Evolutionary conservation across 768 basidiomycete species (phyloP).

Genomic region (Boletus rufocinnamomeus): DNA sequence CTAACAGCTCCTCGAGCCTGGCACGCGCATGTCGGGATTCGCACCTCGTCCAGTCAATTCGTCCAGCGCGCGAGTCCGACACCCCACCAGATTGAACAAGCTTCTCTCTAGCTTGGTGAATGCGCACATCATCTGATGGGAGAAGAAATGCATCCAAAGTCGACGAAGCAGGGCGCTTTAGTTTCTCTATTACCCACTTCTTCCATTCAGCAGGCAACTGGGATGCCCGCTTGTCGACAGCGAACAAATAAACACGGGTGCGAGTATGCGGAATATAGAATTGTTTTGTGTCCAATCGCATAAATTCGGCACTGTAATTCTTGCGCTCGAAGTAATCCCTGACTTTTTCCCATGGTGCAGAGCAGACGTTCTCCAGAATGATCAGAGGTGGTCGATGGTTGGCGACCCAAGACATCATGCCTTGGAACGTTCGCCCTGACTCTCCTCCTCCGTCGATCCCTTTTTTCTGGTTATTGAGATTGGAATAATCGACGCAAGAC

Average conservation of each 20-base stretch:
- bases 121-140: conserved; percentile 86
- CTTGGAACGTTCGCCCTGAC: conserved; percentile 90
- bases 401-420: conserved; percentile 92
- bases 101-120: conserved; percentile 84
- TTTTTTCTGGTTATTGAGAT: conserved; percentile 90
- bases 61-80: conserved; percentile 66
- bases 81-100: conserved; percentile 71
- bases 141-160: conserved; percentile 92
- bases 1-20: conserved; percentile 79
- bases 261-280: conserved; percentile 96
- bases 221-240: conserved; percentile 65
- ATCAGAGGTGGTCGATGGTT: conserved; percentile 89
- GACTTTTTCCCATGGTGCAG: conserved; percentile 86
- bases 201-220: conserved; percentile 71
- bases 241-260: conserved; percentile 85
- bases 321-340: conserved; percentile 70
- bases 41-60: conserved; percentile 90
- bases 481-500: conserved; percentile 97
- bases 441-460: conserved; percentile 88
- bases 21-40: conserved; percentile 90
- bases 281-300: conserved; percentile 80
- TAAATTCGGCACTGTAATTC: conserved; percentile 70
- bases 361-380: conserved; percentile 92
- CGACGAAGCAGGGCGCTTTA: conserved; percentile 84
- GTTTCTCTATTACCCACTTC: conserved; percentile 53